phyloP scores from a whole-genome alignment of 2,329 filamentous ascomycete genomes.

The Decorospora gaudefroyi region DNA sequence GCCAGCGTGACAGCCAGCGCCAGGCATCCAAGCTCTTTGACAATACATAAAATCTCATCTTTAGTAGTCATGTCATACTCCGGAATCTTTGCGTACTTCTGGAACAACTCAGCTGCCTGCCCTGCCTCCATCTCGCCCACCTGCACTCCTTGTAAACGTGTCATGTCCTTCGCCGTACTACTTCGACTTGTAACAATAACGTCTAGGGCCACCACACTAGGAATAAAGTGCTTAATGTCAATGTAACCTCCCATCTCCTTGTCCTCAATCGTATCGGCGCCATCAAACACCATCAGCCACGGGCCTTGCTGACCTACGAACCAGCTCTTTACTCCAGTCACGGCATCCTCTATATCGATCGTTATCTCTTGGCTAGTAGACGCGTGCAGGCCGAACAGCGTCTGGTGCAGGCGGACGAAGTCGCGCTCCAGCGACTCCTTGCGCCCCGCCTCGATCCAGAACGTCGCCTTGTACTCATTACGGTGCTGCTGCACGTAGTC shows the following conservation, averaged over 20 bases:
- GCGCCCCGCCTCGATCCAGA: slow-evolving; percentile 30
- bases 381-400: slow-evolving; percentile 12
- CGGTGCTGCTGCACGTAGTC: slow-evolving; percentile 22
- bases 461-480: slow-evolving; percentile 22
- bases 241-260: slow-evolving; percentile 10
- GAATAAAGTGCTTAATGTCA: slow-evolving; percentile 24
- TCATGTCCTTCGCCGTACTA: slow-evolving; percentile 12
- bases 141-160: slow-evolving; percentile 17
- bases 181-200: neutral
- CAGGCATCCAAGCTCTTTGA: slow-evolving; percentile 26
- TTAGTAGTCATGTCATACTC: neutral
- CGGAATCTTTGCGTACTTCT: slow-evolving; percentile 1
- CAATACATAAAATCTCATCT: slow-evolving; percentile 17
- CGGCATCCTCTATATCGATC: slow-evolving; percentile 18
- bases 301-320: slow-evolving; percentile 12
- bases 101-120: slow-evolving; percentile 19
- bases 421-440: slow-evolving; percentile 30
- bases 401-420: slow-evolving; percentile 22
- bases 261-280: slow-evolving; percentile 25
- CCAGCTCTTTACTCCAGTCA: slow-evolving; percentile 25
- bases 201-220: slow-evolving; percentile 5
- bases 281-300: slow-evolving; percentile 27
- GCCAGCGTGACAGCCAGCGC: slow-evolving; percentile 27
- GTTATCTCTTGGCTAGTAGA: slow-evolving; percentile 4
- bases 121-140: slow-evolving; percentile 21